These are phyloP conservation scores for Medakamo hakoo DNA, from an alignment of 139 green algal species.

Conservation along the genomic window DNA sequence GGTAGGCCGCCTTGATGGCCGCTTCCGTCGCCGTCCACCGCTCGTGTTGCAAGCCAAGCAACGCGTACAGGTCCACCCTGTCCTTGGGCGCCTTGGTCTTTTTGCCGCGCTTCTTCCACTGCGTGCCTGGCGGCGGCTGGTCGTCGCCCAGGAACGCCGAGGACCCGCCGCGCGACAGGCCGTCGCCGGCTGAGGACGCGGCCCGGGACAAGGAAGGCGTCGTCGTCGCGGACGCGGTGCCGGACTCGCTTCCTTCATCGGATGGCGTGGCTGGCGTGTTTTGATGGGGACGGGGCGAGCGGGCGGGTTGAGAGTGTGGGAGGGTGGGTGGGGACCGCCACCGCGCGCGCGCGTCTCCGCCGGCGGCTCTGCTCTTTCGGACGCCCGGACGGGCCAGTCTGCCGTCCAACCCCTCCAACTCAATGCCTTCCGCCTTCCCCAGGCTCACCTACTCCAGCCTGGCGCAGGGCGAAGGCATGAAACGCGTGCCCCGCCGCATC, in stretches of 20 bases:
- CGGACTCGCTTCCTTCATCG: too few species aligned
- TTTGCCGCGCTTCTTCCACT: constrained; percentile 52
- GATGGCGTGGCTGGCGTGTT: too few species aligned
- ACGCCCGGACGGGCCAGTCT: too few species aligned
- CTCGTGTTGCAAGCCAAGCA: constrained; percentile 64
- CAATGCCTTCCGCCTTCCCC: too few species aligned
- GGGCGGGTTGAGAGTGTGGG: background rate
- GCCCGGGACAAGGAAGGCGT: background rate
- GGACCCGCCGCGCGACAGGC: background rate
- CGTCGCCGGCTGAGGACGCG: background rate
- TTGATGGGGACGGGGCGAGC: background rate
- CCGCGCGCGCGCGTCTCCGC: too few species aligned
- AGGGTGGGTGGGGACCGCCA: too few species aligned
- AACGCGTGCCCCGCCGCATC: too few species aligned
- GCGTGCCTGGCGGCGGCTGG: constrained; percentile 14
- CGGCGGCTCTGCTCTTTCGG: too few species aligned
- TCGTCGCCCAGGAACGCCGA: background rate
- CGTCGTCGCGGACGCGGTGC: background rate
- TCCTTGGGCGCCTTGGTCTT: constrained; percentile 43
- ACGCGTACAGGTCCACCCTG: constrained; percentile 56
- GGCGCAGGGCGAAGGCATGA: too few species aligned
- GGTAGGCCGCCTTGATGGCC: constrained; percentile 72
- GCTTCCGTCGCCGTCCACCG: constrained; percentile 64
- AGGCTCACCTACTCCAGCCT: too few species aligned
- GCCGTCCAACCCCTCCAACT: too few species aligned